Conservation (phyloP, 225 moss, liverwort and hornwort species). For the Ulota crispa region DNA sequence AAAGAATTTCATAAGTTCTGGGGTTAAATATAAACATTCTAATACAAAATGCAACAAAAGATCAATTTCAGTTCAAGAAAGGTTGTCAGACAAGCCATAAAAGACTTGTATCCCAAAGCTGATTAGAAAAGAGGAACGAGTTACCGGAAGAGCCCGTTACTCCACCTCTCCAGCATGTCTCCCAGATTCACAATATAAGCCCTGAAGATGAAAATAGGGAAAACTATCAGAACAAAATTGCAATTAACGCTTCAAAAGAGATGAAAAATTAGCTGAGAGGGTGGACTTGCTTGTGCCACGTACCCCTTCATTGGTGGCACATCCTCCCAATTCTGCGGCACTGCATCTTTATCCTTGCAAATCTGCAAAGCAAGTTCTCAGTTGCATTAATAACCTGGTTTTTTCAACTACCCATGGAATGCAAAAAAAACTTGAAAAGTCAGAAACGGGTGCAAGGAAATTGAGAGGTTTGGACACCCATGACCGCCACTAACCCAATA, state of each 20-base stretch:
- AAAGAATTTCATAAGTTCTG: background rate
- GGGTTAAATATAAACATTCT: background rate
- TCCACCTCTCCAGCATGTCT: slow-evolving; percentile 88
- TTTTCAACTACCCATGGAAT: too few species aligned
- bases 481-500: too few species aligned
- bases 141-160: slow-evolving; percentile 72
- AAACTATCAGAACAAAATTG: background rate
- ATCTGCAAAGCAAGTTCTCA: slow-evolving; percentile 40
- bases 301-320: slow-evolving; percentile 77
- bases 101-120: background rate
- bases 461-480: too few species aligned
- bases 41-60: background rate
- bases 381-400: background rate
- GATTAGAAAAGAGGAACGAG: background rate
- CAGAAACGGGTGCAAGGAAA: background rate
- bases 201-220: slow-evolving; percentile 26
- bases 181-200: slow-evolving; percentile 80
- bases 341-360: slow-evolving; percentile 67
- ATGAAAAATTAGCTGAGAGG: background rate
- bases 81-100: background rate
- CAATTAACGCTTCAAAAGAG: background rate
- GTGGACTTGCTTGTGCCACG: slow-evolving; percentile 1
- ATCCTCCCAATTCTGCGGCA: slow-evolving; percentile 70
- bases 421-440: background rate
- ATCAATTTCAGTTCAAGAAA: background rate